Evolutionary conservation across 148 eudicot species (phyloP).

Genomic region (Camellia granthamiana): DNA sequence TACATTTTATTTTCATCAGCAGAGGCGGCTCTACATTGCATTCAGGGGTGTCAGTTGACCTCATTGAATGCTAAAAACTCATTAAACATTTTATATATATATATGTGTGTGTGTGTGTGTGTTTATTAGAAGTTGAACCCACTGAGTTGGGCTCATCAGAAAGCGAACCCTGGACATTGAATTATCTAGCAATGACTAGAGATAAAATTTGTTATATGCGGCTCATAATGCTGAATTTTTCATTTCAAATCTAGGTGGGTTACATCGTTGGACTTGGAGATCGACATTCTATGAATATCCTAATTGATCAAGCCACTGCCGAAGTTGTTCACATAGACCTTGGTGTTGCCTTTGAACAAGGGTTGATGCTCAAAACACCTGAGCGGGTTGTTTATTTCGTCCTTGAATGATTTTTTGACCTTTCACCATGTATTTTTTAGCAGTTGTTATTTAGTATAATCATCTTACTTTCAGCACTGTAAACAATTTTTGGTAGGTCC

Average conservation of each 20-base stretch:
- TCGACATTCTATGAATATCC: conserved; percentile 92
- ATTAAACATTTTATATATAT: no score
- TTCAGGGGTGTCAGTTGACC: no score
- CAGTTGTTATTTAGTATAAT: background rate
- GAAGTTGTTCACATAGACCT: conserved; percentile 99
- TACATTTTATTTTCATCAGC: background rate
- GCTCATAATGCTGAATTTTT: conserved; percentile 10
- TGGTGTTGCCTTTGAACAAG: conserved; percentile 99
- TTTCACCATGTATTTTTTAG: background rate
- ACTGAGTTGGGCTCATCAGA: background rate
- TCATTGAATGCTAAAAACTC: no score
- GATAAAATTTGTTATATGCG: background rate
- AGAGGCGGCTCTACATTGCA: no score
- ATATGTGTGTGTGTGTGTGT: no score
- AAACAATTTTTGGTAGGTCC: conserved; percentile 54
- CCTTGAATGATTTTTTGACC: background rate
- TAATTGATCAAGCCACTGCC: conserved; percentile 92
- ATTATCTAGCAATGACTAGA: background rate
- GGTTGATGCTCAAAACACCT: conserved; percentile 98
- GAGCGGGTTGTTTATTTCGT: conserved; percentile 63
- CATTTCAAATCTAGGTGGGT: conserved; percentile 55
- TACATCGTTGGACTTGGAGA: conserved; percentile 99
- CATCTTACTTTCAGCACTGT: conserved; percentile 2
- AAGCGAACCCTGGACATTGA: background rate
- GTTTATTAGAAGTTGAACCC: no score